Conservation (phyloP, 495 filamentous ascomycete genomes). For the Endocarpon pusillum region DNA sequence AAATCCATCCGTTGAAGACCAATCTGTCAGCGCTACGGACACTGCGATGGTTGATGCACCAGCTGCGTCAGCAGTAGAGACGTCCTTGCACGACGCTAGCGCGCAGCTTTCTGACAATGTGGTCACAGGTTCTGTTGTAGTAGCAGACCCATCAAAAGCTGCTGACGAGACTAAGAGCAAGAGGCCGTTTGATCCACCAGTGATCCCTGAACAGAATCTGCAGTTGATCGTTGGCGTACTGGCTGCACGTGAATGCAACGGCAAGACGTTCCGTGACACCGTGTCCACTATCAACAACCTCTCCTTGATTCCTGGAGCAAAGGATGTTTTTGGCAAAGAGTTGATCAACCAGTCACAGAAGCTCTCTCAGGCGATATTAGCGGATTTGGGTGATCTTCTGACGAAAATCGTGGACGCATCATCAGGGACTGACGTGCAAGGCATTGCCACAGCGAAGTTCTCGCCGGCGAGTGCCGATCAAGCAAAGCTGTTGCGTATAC, state of each 20-base stretch:
- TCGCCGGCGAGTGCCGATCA: conserved; percentile 91
- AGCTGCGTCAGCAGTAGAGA: conserved; percentile 24
- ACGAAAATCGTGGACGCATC: conserved; percentile 73
- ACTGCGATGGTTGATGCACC: conserved; percentile 20
- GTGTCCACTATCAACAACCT: conserved; percentile 96
- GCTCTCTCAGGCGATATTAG: conserved; percentile 67
- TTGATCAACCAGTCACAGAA: conserved; percentile 70
- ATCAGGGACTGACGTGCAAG: conserved; percentile 85
- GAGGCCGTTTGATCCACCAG: conserved; percentile 57
- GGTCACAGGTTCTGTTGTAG: neutral
- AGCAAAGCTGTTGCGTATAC: conserved; percentile 80
- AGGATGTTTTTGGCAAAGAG: conserved; percentile 79
- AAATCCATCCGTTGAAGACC: conserved; percentile 9
- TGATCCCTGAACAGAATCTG: conserved; percentile 78
- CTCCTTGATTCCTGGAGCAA: conserved; percentile 78
- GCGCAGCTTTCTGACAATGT: neutral
- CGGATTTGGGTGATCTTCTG: conserved; percentile 72
- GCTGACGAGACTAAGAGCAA: conserved; percentile 42
- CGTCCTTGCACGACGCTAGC: conserved; percentile 10
- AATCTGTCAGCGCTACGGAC: conserved; percentile 9
- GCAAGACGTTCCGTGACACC: conserved; percentile 92
- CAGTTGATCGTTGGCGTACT: conserved; percentile 90
- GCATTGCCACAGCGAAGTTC: conserved; percentile 84
- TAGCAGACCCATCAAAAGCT: conserved; percentile 14
- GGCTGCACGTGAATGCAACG: conserved; percentile 85